A percentile compares a stretch with the other conserved stretches of the same genome.
phyloP scores from a whole-genome alignment of 2,329 filamentous ascomycete species.

The Leptosphaerulina australis region DNA sequence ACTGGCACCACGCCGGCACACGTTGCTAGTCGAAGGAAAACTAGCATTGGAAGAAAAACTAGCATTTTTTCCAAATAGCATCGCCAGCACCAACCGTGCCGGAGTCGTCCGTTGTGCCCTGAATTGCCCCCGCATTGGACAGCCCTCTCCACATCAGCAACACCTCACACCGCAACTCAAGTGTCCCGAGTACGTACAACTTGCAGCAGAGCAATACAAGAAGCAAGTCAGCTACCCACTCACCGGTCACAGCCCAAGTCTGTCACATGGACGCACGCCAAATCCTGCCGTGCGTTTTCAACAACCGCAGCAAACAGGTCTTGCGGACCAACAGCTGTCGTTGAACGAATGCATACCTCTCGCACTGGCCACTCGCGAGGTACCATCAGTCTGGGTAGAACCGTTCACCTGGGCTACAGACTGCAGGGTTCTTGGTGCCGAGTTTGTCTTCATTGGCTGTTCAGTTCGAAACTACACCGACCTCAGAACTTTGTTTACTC shows the following conservation, averaged over 20 bases:
- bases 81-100: constrained; percentile 4
- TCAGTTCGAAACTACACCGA: constrained; percentile 6
- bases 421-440: constrained; percentile 13
- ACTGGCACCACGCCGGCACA: constrained; percentile 2
- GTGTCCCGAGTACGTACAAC: constrained; percentile 9
- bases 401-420: constrained; percentile 14
- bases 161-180: constrained; percentile 19
- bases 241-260: constrained; percentile 1
- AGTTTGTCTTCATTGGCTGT: constrained; percentile 15
- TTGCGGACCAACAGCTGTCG: constrained; percentile 6
- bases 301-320: constrained; percentile 3
- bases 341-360: not conserved
- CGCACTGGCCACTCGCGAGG: constrained; percentile 11
- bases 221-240: constrained; percentile 1
- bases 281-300: constrained; percentile 4
- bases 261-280: constrained; percentile 11
- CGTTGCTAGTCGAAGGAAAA: not conserved
- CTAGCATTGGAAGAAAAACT: constrained; percentile 1
- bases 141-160: constrained; percentile 6
- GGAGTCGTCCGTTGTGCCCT: constrained; percentile 5
- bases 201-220: constrained; percentile 11
- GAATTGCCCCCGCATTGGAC: constrained; percentile 3
- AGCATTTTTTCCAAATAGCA: not conserved
- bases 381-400: constrained; percentile 14
- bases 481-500: constrained; percentile 16